Conservation (phyloP, 257 asterid genomes). For the Thymus mandschuricus region DNA sequence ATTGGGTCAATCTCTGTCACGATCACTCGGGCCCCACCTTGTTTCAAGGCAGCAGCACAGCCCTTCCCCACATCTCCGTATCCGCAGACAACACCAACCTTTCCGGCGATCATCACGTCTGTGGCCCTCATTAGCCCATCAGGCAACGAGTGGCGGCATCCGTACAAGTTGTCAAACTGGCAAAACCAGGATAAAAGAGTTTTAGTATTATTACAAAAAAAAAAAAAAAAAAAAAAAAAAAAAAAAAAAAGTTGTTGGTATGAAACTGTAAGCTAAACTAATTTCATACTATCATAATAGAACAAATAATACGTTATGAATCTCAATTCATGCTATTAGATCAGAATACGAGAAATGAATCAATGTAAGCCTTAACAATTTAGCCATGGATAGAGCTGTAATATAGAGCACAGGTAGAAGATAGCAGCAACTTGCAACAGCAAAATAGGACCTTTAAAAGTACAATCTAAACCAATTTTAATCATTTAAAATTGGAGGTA, state of each 20-base stretch:
- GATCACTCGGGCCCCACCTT: constrained; percentile 53
- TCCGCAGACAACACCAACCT: constrained; percentile 54
- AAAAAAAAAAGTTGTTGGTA: no score
- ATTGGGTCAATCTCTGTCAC: constrained; percentile 58
- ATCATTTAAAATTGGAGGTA: no score
- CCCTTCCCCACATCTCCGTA: constrained; percentile 61
- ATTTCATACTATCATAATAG: not conserved
- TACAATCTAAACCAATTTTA: no score
- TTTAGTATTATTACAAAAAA: not conserved
- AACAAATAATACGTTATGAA: not conserved
- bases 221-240: no score
- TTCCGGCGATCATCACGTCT: constrained; percentile 57
- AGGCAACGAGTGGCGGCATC: constrained; percentile 62
- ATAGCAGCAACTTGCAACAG: no score
- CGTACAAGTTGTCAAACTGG: constrained; percentile 52
- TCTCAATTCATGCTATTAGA: not conserved
- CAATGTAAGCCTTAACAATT: not conserved
- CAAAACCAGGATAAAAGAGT: not conserved
- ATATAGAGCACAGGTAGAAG: no score
- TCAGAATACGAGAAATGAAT: not conserved
- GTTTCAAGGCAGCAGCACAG: constrained; percentile 51
- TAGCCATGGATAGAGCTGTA: not conserved
- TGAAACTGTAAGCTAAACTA: not conserved
- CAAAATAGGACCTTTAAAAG: no score
- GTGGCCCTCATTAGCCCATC: constrained; percentile 61